Evolutionary conservation across 768 basidiomycete species (phyloP).

Genomic region (Mycena crocata): DNA sequence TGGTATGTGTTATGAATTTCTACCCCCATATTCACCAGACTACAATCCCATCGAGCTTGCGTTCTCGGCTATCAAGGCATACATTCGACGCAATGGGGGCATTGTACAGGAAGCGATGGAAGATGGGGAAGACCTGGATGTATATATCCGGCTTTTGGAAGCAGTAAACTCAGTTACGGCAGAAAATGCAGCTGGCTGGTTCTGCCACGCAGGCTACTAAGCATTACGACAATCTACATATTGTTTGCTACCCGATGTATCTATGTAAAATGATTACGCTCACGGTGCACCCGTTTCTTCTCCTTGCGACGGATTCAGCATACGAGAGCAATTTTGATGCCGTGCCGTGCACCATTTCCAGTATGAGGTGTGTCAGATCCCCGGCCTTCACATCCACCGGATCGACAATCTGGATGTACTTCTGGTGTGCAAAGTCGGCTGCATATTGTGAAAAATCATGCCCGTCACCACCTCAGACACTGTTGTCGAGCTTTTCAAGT

Average conservation of each 20-base stretch:
- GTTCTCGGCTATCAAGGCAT: conserved; percentile 42
- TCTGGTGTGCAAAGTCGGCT: background rate
- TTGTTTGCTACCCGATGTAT: no score
- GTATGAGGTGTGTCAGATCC: background rate
- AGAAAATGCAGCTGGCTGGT: conserved; percentile 36
- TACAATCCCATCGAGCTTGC: conserved; percentile 28
- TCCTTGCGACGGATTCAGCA: background rate
- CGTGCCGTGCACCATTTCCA: background rate
- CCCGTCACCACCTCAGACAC: background rate
- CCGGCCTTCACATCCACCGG: background rate
- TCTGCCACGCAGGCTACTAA: conserved; percentile 28
- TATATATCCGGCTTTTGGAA: conserved; percentile 34
- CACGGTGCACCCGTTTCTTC: background rate
- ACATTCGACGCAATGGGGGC: conserved; percentile 32
- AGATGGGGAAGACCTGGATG: conserved; percentile 32
- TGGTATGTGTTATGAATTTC: background rate
- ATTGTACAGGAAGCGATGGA: conserved; percentile 27
- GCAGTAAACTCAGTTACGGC: conserved; percentile 37
- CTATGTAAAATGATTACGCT: background rate
- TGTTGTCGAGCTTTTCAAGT: background rate
- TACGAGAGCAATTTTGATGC: background rate
- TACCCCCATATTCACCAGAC: conserved; percentile 17
- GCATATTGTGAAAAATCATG: conserved; percentile 1
- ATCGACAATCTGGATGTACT: conserved; percentile 9
- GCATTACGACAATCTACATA: background rate